A percentile compares a stretch with the other conserved stretches of the same genome.
phyloP scores from a whole-genome alignment of 2,329 filamentous ascomycete species.

The Raffaelea ambrosiae region DNA sequence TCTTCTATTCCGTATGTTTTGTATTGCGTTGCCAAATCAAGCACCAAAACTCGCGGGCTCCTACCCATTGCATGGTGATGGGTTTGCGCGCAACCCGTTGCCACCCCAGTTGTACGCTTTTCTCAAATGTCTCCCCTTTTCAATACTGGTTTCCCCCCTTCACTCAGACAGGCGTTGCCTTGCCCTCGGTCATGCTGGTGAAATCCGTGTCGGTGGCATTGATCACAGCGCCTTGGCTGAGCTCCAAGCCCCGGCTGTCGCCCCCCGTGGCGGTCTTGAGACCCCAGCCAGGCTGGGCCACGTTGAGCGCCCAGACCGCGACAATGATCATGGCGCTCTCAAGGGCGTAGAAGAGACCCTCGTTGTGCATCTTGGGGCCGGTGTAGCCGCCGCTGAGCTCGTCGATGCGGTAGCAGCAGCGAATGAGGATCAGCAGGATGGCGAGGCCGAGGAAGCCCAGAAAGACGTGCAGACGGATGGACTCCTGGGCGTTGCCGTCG shows the following conservation, averaged over 20 bases:
- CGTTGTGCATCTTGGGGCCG: constrained; percentile 42
- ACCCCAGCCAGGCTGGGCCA: constrained; percentile 14
- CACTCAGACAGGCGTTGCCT: background rate
- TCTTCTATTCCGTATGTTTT: no score
- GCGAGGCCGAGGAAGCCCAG: constrained; percentile 41
- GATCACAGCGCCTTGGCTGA: background rate
- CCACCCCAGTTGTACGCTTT: no score
- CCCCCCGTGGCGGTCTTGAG: background rate
- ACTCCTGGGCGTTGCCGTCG: background rate
- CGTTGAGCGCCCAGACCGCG: constrained; percentile 11
- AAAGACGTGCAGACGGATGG: constrained; percentile 27
- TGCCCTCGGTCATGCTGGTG: background rate
- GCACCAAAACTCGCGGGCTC: no score
- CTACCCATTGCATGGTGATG: no score
- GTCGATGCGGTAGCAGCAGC: constrained; percentile 49
- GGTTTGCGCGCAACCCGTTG: background rate
- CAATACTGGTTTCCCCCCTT: background rate
- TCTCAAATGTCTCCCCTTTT: no score
- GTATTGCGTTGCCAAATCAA: no score
- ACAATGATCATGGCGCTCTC: constrained; percentile 33
- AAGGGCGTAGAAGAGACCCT: constrained; percentile 43
- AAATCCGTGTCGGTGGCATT: background rate
- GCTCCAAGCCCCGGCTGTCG: background rate
- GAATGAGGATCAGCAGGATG: constrained; percentile 50
- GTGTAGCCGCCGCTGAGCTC: constrained; percentile 56